A percentile compares a stretch with the other conserved stretches of the same genome.
Evolutionary conservation across 192 early-diverging fungal species (phyloP).

Genomic region (Phycomyces nitens): DNA sequence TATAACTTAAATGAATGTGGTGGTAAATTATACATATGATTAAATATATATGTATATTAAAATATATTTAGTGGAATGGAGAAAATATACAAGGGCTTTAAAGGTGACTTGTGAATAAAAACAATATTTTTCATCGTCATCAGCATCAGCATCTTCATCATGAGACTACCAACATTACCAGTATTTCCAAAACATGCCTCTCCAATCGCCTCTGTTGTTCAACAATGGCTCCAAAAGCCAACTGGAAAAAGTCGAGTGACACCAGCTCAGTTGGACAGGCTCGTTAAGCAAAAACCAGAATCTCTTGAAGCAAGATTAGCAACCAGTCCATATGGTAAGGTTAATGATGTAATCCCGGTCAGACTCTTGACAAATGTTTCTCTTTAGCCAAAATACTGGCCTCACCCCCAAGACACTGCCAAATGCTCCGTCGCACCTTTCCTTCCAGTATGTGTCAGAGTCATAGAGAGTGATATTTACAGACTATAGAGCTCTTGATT

Average conservation of each 20-base stretch:
- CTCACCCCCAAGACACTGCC: conserved; percentile 14
- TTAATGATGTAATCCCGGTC: neutral
- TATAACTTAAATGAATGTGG: too few relatives aligned
- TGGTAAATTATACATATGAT: too few relatives aligned
- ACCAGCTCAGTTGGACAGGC: neutral
- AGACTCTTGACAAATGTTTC: too few relatives aligned
- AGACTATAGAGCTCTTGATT: conserved; percentile 14
- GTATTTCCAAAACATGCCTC: neutral
- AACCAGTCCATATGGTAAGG: conserved; percentile 19
- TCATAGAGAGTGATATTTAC: too few relatives aligned
- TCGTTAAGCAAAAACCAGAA: neutral
- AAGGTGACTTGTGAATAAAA: too few relatives aligned
- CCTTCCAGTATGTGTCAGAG: conserved; percentile 15
- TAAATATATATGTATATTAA: too few relatives aligned
- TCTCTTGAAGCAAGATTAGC: conserved; percentile 11
- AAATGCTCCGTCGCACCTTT: conserved; percentile 4
- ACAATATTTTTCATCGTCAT: too few relatives aligned
- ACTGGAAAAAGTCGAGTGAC: neutral
- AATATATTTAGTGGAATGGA: too few relatives aligned
- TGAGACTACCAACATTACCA: neutral
- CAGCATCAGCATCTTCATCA: too few relatives aligned
- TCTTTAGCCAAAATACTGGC: conserved; percentile 8
- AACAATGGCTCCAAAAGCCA: neutral
- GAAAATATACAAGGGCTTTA: too few relatives aligned
- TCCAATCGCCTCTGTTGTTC: neutral